phyloP scores from a whole-genome alignment of 495 filamentous ascomycete genomes.

The Evernia prunastri region DNA sequence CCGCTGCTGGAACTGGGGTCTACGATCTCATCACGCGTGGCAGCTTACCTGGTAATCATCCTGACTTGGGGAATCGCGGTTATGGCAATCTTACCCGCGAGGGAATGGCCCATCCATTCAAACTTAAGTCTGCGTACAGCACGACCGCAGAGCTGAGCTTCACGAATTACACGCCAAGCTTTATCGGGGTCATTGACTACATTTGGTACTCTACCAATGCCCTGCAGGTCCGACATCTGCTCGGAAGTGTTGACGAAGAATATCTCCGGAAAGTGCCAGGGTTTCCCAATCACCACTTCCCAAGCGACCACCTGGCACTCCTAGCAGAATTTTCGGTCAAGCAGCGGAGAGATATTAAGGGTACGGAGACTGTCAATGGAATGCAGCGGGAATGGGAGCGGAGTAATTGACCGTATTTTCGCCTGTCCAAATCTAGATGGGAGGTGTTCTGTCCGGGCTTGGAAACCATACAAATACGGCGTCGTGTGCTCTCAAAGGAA shows the following conservation, averaged over 20 bases:
- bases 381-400: constrained; percentile 42
- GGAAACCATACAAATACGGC: constrained; percentile 18
- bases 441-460: constrained; percentile 16
- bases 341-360: constrained; percentile 73
- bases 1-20: constrained; percentile 71
- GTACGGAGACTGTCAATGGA: constrained; percentile 57
- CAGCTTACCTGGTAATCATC: constrained; percentile 61
- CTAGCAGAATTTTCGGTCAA: constrained; percentile 90
- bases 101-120: constrained; percentile 91
- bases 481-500: constrained; percentile 1
- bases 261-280: constrained; percentile 88
- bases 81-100: constrained; percentile 90
- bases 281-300: constrained; percentile 96
- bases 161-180: constrained; percentile 92
- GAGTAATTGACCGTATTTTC: constrained; percentile 35
- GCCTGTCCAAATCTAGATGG: constrained; percentile 3
- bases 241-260: constrained; percentile 84
- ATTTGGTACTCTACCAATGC: constrained; percentile 94
- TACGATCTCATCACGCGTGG: constrained; percentile 82
- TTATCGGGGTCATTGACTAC: constrained; percentile 88
- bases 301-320: constrained; percentile 91
- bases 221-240: constrained; percentile 75
- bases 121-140: constrained; percentile 78
- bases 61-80: constrained; percentile 61
- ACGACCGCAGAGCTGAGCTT: constrained; percentile 76